Base-by-base conservation (phyloP, 2,329 filamentous ascomycete genomes). In the Mycocentrospora acerina region DNA sequence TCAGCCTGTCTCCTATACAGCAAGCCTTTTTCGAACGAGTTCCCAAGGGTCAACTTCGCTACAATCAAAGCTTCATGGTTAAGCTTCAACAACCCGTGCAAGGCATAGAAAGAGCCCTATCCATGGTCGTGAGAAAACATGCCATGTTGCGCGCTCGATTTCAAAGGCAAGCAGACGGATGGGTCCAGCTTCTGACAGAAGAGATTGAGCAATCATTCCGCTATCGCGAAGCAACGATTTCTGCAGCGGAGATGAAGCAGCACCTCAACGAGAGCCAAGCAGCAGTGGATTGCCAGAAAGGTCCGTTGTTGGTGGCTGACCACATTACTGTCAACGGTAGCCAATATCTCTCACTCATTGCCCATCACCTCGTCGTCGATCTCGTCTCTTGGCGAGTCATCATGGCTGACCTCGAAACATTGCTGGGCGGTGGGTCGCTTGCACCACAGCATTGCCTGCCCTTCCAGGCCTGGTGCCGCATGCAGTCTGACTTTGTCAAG, bases 381-480 rank as follows among this genome's bases (percentile, higher is more conserved):
- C 50, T 72, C 1, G 67, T 74, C 0, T 73, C 71, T 0, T 75
- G 72, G 72, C 57, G 67, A 4, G 59, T 70, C 3, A 59, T 74
- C 2, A 45, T 73, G 1, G 53, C 60, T 3, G 70, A 75, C 19
- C 43, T 74, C 0, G 70, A 74, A 28, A 40, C 46, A 19, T 13
- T 49, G 5, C 29, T 55, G 14, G 29, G 24, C 16, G 31, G 19
- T 24, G 40, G 44, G 11, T 13, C 26, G 6, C 24, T 48, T 3
- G 29, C 32, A 10, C n/a, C 25, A 9, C 25, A 11, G 6, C 30
- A 27, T 26, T 38, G 36, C 13, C 22, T 41, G 14, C 35, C 49
- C 7, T 53, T 51, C 40, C 47, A 53, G 31, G 40, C 37, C 10
- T 53, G 50, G 49, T 15, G 32, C 10, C 42, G 30, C 28, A 51